phyloP scores from a whole-genome alignment of 768 basidiomycete species.

The Brasilioporus rufonigricans region DNA sequence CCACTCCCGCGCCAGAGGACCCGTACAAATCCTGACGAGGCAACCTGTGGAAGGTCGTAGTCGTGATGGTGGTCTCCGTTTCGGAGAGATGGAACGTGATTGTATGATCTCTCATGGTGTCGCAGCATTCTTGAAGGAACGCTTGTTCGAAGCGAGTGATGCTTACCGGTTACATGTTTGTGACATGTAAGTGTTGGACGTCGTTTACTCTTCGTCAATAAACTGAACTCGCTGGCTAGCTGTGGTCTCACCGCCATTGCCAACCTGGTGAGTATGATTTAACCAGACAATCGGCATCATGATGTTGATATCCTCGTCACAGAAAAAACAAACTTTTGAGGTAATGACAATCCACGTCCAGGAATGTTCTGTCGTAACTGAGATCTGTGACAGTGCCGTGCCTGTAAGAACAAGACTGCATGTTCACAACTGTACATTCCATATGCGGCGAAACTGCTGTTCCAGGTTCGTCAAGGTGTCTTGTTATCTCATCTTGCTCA shows the following conservation, averaged over 20 bases:
- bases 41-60: slow-evolving; percentile 99
- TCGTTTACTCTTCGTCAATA: not conserved
- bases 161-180: slow-evolving; percentile 95
- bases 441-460: slow-evolving; percentile 93
- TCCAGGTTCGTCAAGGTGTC: slow-evolving; percentile 63
- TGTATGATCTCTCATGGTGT: slow-evolving; percentile 99
- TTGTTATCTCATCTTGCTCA: not conserved
- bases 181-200: slow-evolving; percentile 70
- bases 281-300: slow-evolving; percentile 3
- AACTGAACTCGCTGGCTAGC: slow-evolving; percentile 37
- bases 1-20: slow-evolving; percentile 94
- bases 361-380: slow-evolving; percentile 1
- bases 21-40: slow-evolving; percentile 94
- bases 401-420: slow-evolving; percentile 96
- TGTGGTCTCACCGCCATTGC: slow-evolving; percentile 98
- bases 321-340: slow-evolving; percentile 99
- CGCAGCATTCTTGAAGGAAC: slow-evolving; percentile 96
- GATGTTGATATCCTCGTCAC: slow-evolving; percentile 5
- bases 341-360: slow-evolving; percentile 30
- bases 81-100: slow-evolving; percentile 99
- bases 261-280: slow-evolving; percentile 67
- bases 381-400: slow-evolving; percentile 60
- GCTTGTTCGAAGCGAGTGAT: slow-evolving; percentile 90
- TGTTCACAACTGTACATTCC: slow-evolving; percentile 91
- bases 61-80: slow-evolving; percentile 97